Evolutionary conservation across 176 grass and related monocot genomes (phyloP), one percentile per base, ranked within the genome.

Genomic region (Hyparrhenia diplandra): DNA sequence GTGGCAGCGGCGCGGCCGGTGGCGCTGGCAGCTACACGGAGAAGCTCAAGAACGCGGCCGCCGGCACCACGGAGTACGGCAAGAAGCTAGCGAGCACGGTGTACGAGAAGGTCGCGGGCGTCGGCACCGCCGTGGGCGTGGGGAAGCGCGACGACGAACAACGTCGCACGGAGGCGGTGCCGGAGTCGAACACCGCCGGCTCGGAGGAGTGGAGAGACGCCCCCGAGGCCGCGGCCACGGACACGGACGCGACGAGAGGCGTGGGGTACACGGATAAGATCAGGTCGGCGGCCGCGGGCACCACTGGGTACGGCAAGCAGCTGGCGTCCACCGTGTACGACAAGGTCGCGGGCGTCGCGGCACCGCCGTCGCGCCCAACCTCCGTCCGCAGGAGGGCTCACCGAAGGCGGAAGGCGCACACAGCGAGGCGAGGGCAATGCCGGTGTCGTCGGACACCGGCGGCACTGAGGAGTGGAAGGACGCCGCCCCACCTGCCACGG

Each of bases 241-340:
- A 64, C 14, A 6, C 37, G 37, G 31, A 32, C 2, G 6, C 60
- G 27, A 7, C 11, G 27, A 16, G 24, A 7, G 75, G 69, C 24
- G 40, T 49, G 8, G 84, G 64, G 4, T 86, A 90, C 74, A 83
- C 85, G 0, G 91, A 88, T 51, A 94, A 81, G 70, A 57, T 94
- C 64, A 78, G 62, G 29, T 61, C 92, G 0, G 78, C 78, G 28
- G 83, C 85, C 1, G 74, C 75, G 5, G 80, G 64, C 29, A 84
- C 86, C 46, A 76, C 85, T 6, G 85, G 78, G 80, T 91, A 91
- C 43, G 82, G 89, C 8, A 91, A 82, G 82, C 80, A 88, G 47
- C 70, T 91, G 14, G 90, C 90, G 16, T 69, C 86, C n/a, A 76
- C 75, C 1, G 79, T 71, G 36, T 94, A 91, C 70, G 83, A 82